These are phyloP conservation scores for Drosera capensis DNA, from an alignment of 148 eudicot genomes.

Conservation along the genomic window DNA sequence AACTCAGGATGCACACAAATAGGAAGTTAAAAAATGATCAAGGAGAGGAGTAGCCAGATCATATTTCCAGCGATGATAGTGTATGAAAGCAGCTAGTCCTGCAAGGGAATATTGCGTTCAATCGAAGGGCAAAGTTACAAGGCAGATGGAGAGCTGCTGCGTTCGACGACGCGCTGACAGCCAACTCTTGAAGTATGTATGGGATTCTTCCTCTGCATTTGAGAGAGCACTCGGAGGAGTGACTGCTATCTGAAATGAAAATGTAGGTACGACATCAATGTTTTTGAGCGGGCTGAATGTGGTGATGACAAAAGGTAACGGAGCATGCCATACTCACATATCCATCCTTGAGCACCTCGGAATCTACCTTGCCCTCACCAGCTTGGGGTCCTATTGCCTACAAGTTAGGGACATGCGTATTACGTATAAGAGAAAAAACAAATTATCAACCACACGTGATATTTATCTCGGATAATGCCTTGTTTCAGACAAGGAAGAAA, in stretches of 20 bases:
- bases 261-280: background rate
- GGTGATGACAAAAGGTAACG: background rate
- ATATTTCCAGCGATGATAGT: too few relatives aligned
- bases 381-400: background rate
- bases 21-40: too few relatives aligned
- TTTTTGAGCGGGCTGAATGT: background rate
- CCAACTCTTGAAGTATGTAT: conserved; percentile 3
- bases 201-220: conserved; percentile 1
- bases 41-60: too few relatives aligned
- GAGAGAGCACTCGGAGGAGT: conserved; percentile 6
- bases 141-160: background rate
- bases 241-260: conserved; percentile 3
- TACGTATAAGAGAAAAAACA: background rate
- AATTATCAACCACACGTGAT: background rate
- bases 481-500: too few relatives aligned
- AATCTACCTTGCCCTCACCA: background rate
- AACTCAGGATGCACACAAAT: too few relatives aligned
- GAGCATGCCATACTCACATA: background rate
- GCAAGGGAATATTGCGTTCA: too few relatives aligned
- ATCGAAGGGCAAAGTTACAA: too few relatives aligned
- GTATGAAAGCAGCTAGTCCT: too few relatives aligned
- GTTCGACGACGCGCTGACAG: conserved; percentile 1
- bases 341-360: background rate
- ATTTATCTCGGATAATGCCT: background rate
- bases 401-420: background rate